A percentile compares a stretch with the other conserved stretches of the same genome.
Evolutionary conservation across 495 filamentous ascomycete genomes (phyloP).

Genomic region (Neurospora tetraspora): DNA sequence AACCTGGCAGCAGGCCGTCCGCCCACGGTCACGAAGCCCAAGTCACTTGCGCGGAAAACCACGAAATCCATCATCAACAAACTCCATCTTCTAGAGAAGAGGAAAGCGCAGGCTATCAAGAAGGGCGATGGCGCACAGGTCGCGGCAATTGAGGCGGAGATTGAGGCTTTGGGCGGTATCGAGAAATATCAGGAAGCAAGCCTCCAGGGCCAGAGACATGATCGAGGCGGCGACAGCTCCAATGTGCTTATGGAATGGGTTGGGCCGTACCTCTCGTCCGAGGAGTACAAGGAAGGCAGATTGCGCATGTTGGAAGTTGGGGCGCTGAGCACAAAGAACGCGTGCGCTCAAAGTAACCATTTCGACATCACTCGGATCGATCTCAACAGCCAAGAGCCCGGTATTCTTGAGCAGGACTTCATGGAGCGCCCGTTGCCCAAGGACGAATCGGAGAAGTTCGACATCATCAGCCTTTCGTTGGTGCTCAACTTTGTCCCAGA

Average conservation of each 20-base stretch:
- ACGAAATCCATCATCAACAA: slow-evolving; percentile 73
- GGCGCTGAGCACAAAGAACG: slow-evolving; percentile 75
- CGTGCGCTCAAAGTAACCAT: slow-evolving; percentile 57
- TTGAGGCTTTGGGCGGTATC: slow-evolving; percentile 60
- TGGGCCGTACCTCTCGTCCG: slow-evolving; percentile 23
- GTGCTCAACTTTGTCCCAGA: slow-evolving; percentile 92
- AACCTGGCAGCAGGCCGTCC: slow-evolving; percentile 63
- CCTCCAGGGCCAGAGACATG: slow-evolving; percentile 70
- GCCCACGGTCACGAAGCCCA: slow-evolving; percentile 38
- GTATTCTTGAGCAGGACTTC: slow-evolving; percentile 84
- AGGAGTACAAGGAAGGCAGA: slow-evolving; percentile 21
- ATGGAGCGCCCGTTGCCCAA: slow-evolving; percentile 75
- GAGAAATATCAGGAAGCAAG: slow-evolving; percentile 82
- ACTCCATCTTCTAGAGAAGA: slow-evolving; percentile 78
- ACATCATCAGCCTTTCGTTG: slow-evolving; percentile 86
- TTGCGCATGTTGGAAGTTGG: slow-evolving; percentile 79
- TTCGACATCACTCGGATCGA: slow-evolving; percentile 83
- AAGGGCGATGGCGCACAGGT: slow-evolving; percentile 50
- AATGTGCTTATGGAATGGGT: slow-evolving; percentile 83
- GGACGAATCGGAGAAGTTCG: slow-evolving; percentile 54
- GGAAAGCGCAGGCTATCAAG: slow-evolving; percentile 53
- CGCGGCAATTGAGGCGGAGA: slow-evolving; percentile 43
- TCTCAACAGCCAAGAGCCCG: slow-evolving; percentile 70
- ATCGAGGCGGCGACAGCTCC: slow-evolving; percentile 86
- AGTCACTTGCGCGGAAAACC: slow-evolving; percentile 64